phyloP scores from a whole-genome alignment of 1,284 basidiomycete species.

The Mycosarcoma maydis region DNA sequence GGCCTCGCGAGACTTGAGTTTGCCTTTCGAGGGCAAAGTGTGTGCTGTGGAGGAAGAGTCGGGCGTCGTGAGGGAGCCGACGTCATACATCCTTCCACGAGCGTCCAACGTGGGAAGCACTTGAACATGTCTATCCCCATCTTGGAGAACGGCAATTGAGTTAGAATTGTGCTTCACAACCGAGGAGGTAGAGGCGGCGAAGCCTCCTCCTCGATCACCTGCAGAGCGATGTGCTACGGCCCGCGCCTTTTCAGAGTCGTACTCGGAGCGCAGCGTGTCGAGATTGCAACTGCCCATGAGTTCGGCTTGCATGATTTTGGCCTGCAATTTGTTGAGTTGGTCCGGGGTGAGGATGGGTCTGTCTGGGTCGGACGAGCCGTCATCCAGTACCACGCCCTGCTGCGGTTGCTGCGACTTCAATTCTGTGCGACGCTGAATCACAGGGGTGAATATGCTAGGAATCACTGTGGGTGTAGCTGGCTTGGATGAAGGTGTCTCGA shows the following conservation, averaged over 20 bases:
- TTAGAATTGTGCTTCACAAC: too few relatives aligned
- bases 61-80: conserved; percentile 80
- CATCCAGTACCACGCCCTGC: conserved; percentile 18
- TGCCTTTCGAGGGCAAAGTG: conserved; percentile 48
- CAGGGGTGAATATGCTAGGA: conserved; percentile 49
- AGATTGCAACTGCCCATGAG: conserved; percentile 78
- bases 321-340: conserved; percentile 90
- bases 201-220: conserved; percentile 59
- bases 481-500: conserved; percentile 37
- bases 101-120: conserved; percentile 90
- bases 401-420: background rate
- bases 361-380: conserved; percentile 22
- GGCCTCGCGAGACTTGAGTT: conserved; percentile 72
- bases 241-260: conserved; percentile 75
- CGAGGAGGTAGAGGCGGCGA: conserved; percentile 12
- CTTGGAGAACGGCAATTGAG: conserved; percentile 6
- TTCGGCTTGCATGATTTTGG: conserved; percentile 88
- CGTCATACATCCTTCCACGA: conserved; percentile 86
- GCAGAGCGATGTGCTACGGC: conserved; percentile 65
- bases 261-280: conserved; percentile 82
- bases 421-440: conserved; percentile 10
- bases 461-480: conserved; percentile 42
- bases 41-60: conserved; percentile 51
- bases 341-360: conserved; percentile 66
- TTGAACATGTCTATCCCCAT: conserved; percentile 71